phyloP scores from a whole-genome alignment of 305 asterid genomes.

The Salvia sclarea region DNA sequence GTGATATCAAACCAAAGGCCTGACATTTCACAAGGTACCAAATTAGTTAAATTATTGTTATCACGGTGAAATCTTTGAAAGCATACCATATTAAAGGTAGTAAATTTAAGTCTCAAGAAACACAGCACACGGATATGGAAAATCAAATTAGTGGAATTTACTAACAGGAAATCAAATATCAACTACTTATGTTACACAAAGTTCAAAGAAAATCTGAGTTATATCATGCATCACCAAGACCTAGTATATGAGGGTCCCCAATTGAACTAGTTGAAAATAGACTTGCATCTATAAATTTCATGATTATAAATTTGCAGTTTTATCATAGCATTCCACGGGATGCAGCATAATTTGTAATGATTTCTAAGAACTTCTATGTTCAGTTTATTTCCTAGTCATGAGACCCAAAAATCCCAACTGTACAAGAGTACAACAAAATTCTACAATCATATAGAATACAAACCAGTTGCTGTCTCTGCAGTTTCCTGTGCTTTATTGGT shows the following conservation, averaged over 20 bases:
- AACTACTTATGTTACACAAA: slow-evolving; percentile 8
- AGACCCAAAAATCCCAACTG: slow-evolving; percentile 4
- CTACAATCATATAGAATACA: slow-evolving; percentile 31
- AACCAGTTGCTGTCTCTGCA: slow-evolving; percentile 48
- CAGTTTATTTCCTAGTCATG: not conserved
- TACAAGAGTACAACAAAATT: not conserved
- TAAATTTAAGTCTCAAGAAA: not conserved
- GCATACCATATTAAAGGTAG: not conserved
- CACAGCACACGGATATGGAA: slow-evolving; percentile 1
- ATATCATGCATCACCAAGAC: not conserved
- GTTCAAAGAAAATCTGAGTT: not conserved
- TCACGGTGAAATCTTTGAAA: not conserved
- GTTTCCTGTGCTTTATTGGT: slow-evolving; percentile 35
- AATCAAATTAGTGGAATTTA: not conserved
- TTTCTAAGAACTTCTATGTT: not conserved
- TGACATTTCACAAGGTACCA: not conserved
- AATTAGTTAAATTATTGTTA: slow-evolving; percentile 14
- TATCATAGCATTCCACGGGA: not conserved
- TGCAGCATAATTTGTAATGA: not conserved
- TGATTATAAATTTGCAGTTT: slow-evolving; percentile 7
- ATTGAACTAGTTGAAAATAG: slow-evolving; percentile 18
- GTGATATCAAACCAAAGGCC: not conserved
- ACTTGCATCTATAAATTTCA: not conserved
- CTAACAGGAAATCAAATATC: not conserved
- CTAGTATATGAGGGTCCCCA: slow-evolving; percentile 7